phyloP scores from a whole-genome alignment of 148 eudicot genomes.

The Pouteria glomerata region DNA sequence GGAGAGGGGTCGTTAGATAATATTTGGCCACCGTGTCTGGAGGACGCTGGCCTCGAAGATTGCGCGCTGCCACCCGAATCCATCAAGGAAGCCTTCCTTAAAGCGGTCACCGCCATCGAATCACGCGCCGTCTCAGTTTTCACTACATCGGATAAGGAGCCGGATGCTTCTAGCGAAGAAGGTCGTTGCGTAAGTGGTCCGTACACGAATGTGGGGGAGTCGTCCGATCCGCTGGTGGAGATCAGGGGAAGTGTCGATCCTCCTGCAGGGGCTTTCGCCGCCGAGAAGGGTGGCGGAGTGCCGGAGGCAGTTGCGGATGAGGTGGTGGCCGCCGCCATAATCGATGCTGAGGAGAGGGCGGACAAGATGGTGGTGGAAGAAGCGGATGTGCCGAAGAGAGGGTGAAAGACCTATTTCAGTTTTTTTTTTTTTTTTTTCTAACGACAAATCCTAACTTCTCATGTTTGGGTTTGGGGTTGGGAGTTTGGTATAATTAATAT shows the following conservation, averaged over 20 bases:
- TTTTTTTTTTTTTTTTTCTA: too few species aligned
- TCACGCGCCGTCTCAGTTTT: constrained; percentile 37
- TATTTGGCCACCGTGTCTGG: constrained; percentile 62
- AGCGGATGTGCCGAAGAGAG: too few species aligned
- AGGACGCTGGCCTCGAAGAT: constrained; percentile 92
- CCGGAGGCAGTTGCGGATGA: constrained; percentile 14
- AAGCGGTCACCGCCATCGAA: constrained; percentile 64
- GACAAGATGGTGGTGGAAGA: too few species aligned
- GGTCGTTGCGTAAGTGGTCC: constrained; percentile 29
- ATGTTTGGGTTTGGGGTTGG: too few species aligned
- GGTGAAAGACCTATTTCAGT: too few species aligned
- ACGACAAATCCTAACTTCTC: too few species aligned
- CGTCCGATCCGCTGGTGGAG: constrained; percentile 28
- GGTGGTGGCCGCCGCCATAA: too few species aligned
- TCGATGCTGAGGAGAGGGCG: too few species aligned
- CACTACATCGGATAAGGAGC: constrained; percentile 14
- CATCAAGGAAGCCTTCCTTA: constrained; percentile 67
- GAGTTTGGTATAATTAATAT: too few species aligned
- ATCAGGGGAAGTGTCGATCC: constrained; percentile 16
- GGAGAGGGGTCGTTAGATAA: constrained; percentile 15
- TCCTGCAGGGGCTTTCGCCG: constrained; percentile 30
- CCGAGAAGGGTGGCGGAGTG: constrained; percentile 30
- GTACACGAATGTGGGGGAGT: constrained; percentile 7
- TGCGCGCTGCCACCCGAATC: constrained; percentile 75
- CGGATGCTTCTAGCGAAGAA: constrained; percentile 11